Evolutionary conservation across 441 rosid species (phyloP), one percentile per base, ranked within the genome.

Genomic region (Mallotus japonicus): DNA sequence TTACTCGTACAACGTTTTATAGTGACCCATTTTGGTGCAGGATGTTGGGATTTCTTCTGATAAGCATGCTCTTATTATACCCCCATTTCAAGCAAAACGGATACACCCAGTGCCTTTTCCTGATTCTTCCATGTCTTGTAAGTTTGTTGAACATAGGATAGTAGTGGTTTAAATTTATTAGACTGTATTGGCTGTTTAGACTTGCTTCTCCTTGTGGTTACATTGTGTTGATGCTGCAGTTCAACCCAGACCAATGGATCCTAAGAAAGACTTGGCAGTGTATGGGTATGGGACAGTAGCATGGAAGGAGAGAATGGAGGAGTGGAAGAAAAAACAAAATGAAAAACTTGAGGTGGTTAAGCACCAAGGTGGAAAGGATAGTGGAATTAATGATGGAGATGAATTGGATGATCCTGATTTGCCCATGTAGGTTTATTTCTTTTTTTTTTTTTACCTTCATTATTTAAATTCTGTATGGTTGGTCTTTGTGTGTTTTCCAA

Each of bases 251-350:
- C 82, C 96, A 2, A 87, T 95, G 98, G 98, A 83, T 63, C 97
- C 97, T 61, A 88, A 90, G 77, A 92, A 91, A 72, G 98, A 95
- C 78, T 81, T 89, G 73, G 95, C 96, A 15, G 92, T 89, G 17
- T 95, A 95, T 75, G 99, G 99, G 17, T 92, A 91, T 77, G 99
- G 99, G 73, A 92, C 89, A 51, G 91, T 95, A 13, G 99, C 99
- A 46, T 92, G 99, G 99, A 95, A 95, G 85, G 93, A 91, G 70
- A 77, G 90, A 50, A 95, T 95, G 95, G 97, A 92, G 74, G 95
- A 87, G 24, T 92, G 98, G 98, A 95, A 85, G 83, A 90, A 81
- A 77, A 92, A 87, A 78, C 99, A 92, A 80, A 86, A 81, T 73
- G 99, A 89, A 65, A 95, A 89, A 80, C 85, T 90, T 78, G 88